Evolutionary conservation across 768 basidiomycete species (phyloP).

Genomic region (Rhodotorula sphaerocarpa): DNA sequence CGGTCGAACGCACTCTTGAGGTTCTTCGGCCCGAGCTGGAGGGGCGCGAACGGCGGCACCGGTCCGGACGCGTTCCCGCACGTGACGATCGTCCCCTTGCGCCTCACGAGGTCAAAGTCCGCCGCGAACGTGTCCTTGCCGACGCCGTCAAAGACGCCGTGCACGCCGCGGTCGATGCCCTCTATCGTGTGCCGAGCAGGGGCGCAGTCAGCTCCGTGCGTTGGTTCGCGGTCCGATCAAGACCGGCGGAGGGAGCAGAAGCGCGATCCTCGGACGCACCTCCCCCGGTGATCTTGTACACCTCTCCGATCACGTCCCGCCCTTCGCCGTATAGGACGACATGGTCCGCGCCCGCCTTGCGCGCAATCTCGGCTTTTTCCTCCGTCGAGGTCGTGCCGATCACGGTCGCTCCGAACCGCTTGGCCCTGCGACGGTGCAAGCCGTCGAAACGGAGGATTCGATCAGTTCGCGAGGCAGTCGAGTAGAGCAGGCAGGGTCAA

Average conservation of each 20-base stretch:
- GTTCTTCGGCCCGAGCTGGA: conserved; percentile 72
- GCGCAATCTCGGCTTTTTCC: conserved; percentile 75
- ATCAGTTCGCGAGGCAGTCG: not conserved
- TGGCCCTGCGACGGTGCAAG: conserved; percentile 55
- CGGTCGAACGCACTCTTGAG: conserved; percentile 55
- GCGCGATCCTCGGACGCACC: not conserved
- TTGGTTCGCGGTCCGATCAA: conserved; percentile 4
- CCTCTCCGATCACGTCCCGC: conserved; percentile 55
- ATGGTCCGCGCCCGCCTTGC: conserved; percentile 69
- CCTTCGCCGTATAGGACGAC: conserved; percentile 70
- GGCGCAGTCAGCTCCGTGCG: too few relatives aligned
- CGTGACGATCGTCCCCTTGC: conserved; percentile 82
- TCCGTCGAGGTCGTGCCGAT: conserved; percentile 84
- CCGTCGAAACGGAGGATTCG: too few relatives aligned
- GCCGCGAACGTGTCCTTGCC: conserved; percentile 78
- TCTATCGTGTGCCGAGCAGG: conserved; percentile 30
- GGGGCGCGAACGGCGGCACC: conserved; percentile 63
- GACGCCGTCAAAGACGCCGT: conserved; percentile 90
- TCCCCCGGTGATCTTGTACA: conserved; percentile 41
- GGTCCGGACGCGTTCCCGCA: conserved; percentile 87
- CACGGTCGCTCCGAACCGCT: conserved; percentile 68
- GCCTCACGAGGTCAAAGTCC: conserved; percentile 37
- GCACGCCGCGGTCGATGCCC: conserved; percentile 47
- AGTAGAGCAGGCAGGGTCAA: too few relatives aligned
- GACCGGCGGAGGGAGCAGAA: not conserved